Conservation (phyloP, 257 asterid species). For the Gardenia jasminoides region DNA sequence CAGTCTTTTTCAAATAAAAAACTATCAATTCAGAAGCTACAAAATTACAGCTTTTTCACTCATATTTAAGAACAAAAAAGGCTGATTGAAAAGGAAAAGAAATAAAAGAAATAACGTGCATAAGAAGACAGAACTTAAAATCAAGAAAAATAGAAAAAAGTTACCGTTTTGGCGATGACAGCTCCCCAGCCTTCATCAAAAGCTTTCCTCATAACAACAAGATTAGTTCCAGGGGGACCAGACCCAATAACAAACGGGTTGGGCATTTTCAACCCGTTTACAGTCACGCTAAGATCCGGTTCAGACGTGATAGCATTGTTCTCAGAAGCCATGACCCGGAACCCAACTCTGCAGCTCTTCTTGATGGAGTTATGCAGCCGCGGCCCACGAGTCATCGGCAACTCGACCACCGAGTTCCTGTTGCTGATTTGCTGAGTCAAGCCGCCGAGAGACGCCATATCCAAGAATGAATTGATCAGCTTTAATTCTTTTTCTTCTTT, state of each 20-base stretch:
- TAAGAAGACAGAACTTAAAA: background rate
- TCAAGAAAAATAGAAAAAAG: background rate
- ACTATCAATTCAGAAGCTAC: no score
- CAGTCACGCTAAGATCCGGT: conserved; percentile 92
- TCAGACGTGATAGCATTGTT: conserved; percentile 27
- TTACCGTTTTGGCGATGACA: conserved; percentile 96
- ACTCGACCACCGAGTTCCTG: conserved; percentile 29
- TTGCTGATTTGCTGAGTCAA: conserved; percentile 23
- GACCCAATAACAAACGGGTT: conserved; percentile 96
- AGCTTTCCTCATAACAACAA: conserved; percentile 90
- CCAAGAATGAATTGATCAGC: background rate
- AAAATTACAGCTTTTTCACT: no score
- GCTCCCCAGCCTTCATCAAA: conserved; percentile 99
- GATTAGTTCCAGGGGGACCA: conserved; percentile 98
- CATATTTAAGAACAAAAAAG: no score
- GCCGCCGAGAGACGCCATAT: conserved; percentile 28
- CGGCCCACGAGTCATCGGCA: conserved; percentile 27
- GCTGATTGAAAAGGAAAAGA: no score
- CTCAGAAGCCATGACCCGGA: conserved; percentile 47
- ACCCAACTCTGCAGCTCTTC: conserved; percentile 38
- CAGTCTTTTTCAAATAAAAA: no score
- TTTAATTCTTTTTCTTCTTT: background rate
- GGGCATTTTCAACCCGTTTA: conserved; percentile 89
- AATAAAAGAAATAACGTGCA: background rate
- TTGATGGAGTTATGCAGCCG: conserved; percentile 13